phyloP scores from a whole-genome alignment of 495 filamentous ascomycete species.

The Podospora australis region DNA sequence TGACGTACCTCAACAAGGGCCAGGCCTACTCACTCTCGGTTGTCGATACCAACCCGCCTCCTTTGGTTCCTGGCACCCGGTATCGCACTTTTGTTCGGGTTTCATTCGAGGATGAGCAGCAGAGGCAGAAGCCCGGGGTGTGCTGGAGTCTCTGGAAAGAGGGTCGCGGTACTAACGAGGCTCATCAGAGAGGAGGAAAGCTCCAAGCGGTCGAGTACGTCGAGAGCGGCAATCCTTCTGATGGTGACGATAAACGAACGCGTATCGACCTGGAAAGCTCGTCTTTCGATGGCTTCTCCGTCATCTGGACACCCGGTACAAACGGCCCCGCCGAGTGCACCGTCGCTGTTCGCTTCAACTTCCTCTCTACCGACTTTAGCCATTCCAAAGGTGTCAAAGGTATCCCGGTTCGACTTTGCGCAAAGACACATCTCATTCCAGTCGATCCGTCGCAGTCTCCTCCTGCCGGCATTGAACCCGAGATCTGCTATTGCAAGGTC shows the following conservation, averaged over 20 bases:
- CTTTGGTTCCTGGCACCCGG: constrained; percentile 42
- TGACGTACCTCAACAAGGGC: constrained; percentile 96
- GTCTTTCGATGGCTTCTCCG: constrained; percentile 88
- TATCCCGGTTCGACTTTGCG: constrained; percentile 84
- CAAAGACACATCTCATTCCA: constrained; percentile 68
- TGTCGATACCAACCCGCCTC: constrained; percentile 54
- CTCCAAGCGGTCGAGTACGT: constrained; percentile 91
- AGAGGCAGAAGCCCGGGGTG: constrained; percentile 68
- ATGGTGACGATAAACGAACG: constrained; percentile 63
- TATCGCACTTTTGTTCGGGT: constrained; percentile 87
- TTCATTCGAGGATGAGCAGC: constrained; percentile 90
- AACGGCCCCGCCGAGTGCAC: constrained; percentile 62
- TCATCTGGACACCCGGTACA: constrained; percentile 71
- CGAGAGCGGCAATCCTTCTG: constrained; percentile 63
- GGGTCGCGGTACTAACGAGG: constrained; percentile 79
- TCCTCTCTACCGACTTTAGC: constrained; percentile 95
- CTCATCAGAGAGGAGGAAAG: constrained; percentile 79
- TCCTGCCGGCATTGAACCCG: constrained; percentile 38
- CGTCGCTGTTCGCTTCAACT: constrained; percentile 91
- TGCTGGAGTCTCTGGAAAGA: constrained; percentile 98
- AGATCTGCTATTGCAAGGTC: constrained; percentile 90
- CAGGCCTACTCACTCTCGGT: constrained; percentile 82
- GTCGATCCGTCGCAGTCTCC: constrained; percentile 40
- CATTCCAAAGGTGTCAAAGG: constrained; percentile 98
- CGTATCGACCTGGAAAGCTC: constrained; percentile 72